Base-by-base conservation (phyloP, 169 alveolate genomes). In the Eimeria praecox region DNA sequence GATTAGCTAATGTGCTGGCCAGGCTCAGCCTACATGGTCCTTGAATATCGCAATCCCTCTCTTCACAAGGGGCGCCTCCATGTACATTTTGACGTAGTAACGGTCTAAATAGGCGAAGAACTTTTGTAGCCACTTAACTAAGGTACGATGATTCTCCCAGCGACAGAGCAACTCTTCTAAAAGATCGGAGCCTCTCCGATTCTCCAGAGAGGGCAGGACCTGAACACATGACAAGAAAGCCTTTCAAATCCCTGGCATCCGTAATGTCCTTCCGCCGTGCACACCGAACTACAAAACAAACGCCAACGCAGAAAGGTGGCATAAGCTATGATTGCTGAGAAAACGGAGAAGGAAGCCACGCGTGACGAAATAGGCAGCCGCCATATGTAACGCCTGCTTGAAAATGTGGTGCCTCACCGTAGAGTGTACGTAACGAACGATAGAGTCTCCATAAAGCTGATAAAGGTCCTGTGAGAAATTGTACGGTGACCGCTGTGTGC, bases 61-160 rank as follows among this genome's bases (percentile, higher is more conserved):
- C 91, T 95, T 95, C 46, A 95, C 95, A 49, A 96, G 94, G 30
- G 97, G 96, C 40, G 96, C 97, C 52, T 95, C 97, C 38, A 96
- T 94, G 92, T 96, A 97, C 95, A 96, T 77, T 94, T 96, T 87
- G 46, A 94, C 93, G 87, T 93, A 92, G 93, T 94, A 96, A 54
- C 96, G 97, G 82, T 95, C 98, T 92, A 97, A 92, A 90, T 97
- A 97, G 16, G 98, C 97, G 96, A 97, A 97, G 95, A 97, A 97
- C 30, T 97, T 95, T 64, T 96, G 98, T 97, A 97, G 94, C 98
- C 98, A 97, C 94, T 96, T 97, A 62, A 96, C 96, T 44, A 97
- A 96, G 35, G 97, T 92, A 95, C 95, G 97, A 94, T 97, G 97
- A 86, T 97, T 97, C 46, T 96, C 88, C 98, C 98, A 97, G 52